Percentiles rank a stretch among this genome's conserved stretches.
phyloP scores from a whole-genome alignment of 495 filamentous ascomycete genomes.

The Antarctomyces pellizariae region DNA sequence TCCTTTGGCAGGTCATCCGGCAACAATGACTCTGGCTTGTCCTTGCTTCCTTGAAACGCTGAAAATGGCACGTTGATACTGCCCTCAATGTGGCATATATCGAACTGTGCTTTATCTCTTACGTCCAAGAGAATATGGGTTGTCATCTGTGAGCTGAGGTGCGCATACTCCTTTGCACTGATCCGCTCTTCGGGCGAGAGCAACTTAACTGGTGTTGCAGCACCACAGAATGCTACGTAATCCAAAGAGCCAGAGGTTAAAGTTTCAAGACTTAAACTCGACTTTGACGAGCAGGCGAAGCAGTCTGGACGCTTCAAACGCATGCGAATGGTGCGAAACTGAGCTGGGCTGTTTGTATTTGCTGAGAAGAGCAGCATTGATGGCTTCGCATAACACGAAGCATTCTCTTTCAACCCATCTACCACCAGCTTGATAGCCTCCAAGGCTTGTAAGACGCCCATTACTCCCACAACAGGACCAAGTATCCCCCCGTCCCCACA shows the following conservation, averaged over 20 bases:
- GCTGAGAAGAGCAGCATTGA: slow-evolving; percentile 54
- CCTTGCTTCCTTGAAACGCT: slow-evolving; percentile 19
- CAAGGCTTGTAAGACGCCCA: slow-evolving; percentile 80
- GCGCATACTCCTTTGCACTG: slow-evolving; percentile 28
- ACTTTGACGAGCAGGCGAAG: slow-evolving; percentile 42
- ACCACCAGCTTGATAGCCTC: slow-evolving; percentile 71
- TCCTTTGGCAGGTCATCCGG: slow-evolving; percentile 15
- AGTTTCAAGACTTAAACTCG: slow-evolving; percentile 34
- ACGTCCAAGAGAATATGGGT: slow-evolving; percentile 51
- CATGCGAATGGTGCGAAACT: slow-evolving; percentile 57
- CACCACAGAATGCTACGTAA: slow-evolving; percentile 62
- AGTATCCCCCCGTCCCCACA: slow-evolving; percentile 87
- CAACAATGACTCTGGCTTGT: slow-evolving; percentile 21
- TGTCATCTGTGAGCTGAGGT: slow-evolving; percentile 11
- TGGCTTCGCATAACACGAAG: slow-evolving; percentile 11
- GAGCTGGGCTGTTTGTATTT: slow-evolving; percentile 29
- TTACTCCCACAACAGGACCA: slow-evolving; percentile 77
- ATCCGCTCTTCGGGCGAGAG: slow-evolving; percentile 38
- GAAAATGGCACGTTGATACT: slow-evolving; percentile 63
- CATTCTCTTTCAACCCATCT: slow-evolving; percentile 7
- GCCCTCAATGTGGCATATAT: slow-evolving; percentile 47
- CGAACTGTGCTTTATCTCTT: slow-evolving; percentile 61
- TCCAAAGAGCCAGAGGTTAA: slow-evolving; percentile 41
- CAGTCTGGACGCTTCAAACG: slow-evolving; percentile 41
- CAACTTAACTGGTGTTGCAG: slow-evolving; percentile 21